Evolutionary conservation across 345 rosid species (phyloP), one percentile per base, ranked within the genome.

Genomic region (Linum trigynum): DNA sequence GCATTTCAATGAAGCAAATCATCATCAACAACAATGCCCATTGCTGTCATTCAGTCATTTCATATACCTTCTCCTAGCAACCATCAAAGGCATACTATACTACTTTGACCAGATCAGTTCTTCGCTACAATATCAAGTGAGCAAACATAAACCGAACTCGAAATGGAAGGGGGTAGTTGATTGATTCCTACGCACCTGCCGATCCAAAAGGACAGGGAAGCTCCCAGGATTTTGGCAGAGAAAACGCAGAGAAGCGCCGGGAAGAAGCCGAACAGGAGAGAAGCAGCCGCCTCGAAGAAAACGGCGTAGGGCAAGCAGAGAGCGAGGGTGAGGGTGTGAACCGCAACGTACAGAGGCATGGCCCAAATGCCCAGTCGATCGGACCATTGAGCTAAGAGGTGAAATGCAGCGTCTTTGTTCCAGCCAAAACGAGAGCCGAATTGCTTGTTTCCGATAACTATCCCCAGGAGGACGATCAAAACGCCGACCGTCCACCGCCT

Each of bases 211-310:
- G 97, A 94, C 68, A 88, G 86, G 32, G 99, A 88, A 72, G 95
- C 96, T 2, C 94, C 99, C 39, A 94, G 77, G 57, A 90, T 50
- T 73, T 94, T 90, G 60, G 97, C 90, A 10, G 80, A 78, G 69
- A 90, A 86, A 59, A 90, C 90, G 69, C 95, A 85, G 68, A 85
- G 66, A 14, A 90, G 87, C 7, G 91, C 96, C 0, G 92, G 91
- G 65, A 88, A 50, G 78, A 94, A 94, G 2, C 97, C 97, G 67
- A 94, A 94, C 42, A 94, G 82, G 7, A 86, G 66, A 62, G 97
- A 80, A 65, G 99, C 94, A 4, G 80, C 96, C 4, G 97, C 96
- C 79, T 90, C 97, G 39, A 90, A 85, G 88, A 90, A 90, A 59
- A 94, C 78, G 38, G 97, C 99, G 66, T 71, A 83, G 38, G 97